Evolutionary conservation across 2,329 filamentous ascomycete species (phyloP).

Genomic region (Epichloe brachyelytri): DNA sequence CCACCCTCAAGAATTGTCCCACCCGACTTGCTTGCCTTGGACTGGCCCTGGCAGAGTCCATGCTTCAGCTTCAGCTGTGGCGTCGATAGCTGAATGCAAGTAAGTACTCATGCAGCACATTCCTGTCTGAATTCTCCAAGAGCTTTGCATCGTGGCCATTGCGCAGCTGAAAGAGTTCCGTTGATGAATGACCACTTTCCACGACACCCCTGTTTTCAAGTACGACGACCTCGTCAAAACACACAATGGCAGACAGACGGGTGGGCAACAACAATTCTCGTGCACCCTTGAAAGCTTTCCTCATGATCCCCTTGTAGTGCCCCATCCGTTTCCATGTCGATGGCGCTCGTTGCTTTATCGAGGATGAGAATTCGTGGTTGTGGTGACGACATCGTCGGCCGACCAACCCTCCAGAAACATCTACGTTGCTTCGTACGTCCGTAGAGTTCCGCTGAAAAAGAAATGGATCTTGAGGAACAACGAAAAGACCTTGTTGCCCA

Average conservation of each 20-base stretch:
- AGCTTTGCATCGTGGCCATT: background rate
- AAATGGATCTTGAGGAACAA: too few relatives aligned
- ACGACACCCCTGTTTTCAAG: background rate
- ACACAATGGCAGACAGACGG: background rate
- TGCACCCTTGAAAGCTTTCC: too few relatives aligned
- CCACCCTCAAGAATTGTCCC: too few relatives aligned
- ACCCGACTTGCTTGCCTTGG: too few relatives aligned
- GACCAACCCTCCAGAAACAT: slow-evolving; percentile 21
- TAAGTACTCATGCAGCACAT: background rate
- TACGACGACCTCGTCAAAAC: background rate
- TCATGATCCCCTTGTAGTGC: background rate
- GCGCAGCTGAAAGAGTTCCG: background rate
- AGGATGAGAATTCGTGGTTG: background rate
- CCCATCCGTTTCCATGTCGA: background rate
- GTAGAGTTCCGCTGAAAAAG: too few relatives aligned
- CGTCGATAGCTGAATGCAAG: background rate
- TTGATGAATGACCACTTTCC: background rate
- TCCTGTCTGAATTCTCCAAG: background rate
- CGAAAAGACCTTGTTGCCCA: too few relatives aligned
- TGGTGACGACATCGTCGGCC: background rate
- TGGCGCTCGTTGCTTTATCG: background rate
- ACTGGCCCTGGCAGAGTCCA: too few relatives aligned
- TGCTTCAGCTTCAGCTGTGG: background rate
- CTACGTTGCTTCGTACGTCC: slow-evolving; percentile 54
- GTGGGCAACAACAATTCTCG: background rate